Evolutionary conservation across 768 basidiomycete species (phyloP).

Genomic region (Sporobolomyces roseus): DNA sequence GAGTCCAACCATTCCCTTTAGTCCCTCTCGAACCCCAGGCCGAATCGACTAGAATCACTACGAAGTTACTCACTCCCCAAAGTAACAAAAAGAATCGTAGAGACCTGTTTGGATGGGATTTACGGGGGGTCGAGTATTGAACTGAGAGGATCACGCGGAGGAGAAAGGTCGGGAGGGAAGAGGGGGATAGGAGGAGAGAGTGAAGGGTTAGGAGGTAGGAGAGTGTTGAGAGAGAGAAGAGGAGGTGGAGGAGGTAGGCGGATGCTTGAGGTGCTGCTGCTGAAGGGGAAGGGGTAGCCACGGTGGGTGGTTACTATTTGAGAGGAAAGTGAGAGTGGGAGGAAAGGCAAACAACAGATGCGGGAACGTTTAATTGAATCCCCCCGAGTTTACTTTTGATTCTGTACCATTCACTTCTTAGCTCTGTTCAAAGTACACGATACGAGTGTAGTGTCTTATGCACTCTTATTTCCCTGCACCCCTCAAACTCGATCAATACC

Average conservation of each 20-base stretch:
- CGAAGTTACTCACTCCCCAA: not conserved
- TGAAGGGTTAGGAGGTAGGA: slow-evolving; percentile 14
- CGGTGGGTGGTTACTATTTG: not conserved
- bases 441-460: too few relatives aligned
- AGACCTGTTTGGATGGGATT: slow-evolving; percentile 8
- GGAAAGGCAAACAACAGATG: not conserved
- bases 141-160: slow-evolving; percentile 9
- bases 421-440: too few relatives aligned
- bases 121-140: slow-evolving; percentile 24
- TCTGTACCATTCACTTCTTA: too few relatives aligned
- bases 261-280: not conserved
- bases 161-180: slow-evolving; percentile 6
- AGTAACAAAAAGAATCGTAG: slow-evolving; percentile 2
- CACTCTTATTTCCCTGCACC: slow-evolving; percentile 11
- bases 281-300: not conserved
- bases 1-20: slow-evolving; percentile 15
- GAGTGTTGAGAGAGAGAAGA: slow-evolving; percentile 15
- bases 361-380: too few relatives aligned
- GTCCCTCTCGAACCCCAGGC: slow-evolving; percentile 18
- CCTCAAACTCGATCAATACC: slow-evolving; percentile 7
- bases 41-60: not conserved
- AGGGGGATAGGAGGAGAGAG: slow-evolving; percentile 18
- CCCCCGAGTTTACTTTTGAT: too few relatives aligned
- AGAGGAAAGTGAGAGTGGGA: not conserved
- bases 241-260: slow-evolving; percentile 14